Evolutionary conservation across 179 eudicot species (phyloP).

Genomic region (Patellifolia procumbens): DNA sequence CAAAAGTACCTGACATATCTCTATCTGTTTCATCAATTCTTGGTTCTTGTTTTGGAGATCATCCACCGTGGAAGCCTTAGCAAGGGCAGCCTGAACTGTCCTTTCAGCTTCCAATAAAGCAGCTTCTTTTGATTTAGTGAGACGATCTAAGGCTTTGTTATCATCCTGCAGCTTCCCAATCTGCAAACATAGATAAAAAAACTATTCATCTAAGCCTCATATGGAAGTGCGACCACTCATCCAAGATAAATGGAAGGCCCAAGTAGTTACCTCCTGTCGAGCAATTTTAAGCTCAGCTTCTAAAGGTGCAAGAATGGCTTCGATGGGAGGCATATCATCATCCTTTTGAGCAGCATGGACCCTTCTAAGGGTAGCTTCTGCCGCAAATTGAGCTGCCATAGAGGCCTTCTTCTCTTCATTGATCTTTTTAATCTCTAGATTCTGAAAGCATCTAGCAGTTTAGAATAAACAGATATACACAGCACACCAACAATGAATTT

Average conservation of each 20-base stretch:
- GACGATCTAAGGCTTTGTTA: conserved; percentile 91
- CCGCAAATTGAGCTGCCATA: conserved; percentile 99
- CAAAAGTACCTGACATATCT: conserved; percentile 76
- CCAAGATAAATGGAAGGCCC: neutral
- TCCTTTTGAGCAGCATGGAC: conserved; percentile 97
- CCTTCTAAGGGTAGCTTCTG: conserved; percentile 95
- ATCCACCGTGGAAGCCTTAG: conserved; percentile 95
- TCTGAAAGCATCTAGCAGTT: conserved; percentile 45
- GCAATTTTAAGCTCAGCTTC: conserved; percentile 97
- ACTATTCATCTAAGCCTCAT: neutral
- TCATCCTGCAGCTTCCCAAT: conserved; percentile 94
- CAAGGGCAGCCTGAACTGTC: conserved; percentile 85
- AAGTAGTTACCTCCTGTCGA: conserved; percentile 65
- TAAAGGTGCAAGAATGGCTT: conserved; percentile 91
- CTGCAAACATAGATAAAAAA: conserved; percentile 36
- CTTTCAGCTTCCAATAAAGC: conserved; percentile 92
- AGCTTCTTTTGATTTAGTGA: conserved; percentile 93
- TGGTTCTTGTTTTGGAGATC: conserved; percentile 94
- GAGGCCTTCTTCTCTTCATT: conserved; percentile 96
- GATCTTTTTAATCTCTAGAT: conserved; percentile 88
- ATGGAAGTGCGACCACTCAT: neutral
- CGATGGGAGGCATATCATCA: conserved; percentile 98
- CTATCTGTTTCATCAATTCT: conserved; percentile 92
- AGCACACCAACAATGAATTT: neutral
- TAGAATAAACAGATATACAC: conserved; percentile 13